Evolutionary conservation across 2,329 filamentous ascomycete genomes (phyloP), one percentile per base, ranked within the genome.

Genomic region (Fusarium poae): DNA sequence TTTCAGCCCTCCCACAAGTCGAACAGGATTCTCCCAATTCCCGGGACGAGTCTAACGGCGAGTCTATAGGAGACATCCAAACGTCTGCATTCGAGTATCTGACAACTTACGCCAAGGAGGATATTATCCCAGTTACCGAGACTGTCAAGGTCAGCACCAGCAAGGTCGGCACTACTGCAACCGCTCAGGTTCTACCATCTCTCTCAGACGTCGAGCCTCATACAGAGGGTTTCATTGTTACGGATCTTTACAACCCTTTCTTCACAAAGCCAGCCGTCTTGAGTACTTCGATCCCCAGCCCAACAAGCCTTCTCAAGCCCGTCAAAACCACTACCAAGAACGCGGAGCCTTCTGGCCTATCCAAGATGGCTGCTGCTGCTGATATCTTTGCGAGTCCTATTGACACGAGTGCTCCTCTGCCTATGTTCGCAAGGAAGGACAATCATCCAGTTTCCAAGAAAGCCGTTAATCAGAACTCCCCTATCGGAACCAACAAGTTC

Each of bases 401-500:
- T 51, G 83, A 82, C 20, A 86, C 83, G 3, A 81, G 79, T 62
- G 77, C 84, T 13, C 87, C 88, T 5, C 83, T 85, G 1, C 73
- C 81, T 0, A 77, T 79, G 30, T 84, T 91, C 49, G 54, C 74
- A 11, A 77, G 79, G 40, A 82, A 82, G 29, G 71, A 80, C 21
- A 86, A 90, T 67, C 89, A 91, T 67, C 89, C 89, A 0, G 86
- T 87, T 27, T 79, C 84, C 40, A 83, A 86, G 16, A 76, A 82
- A 23, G 87, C 86, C 8, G 82, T 91, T 37, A 81, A 39, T 3
- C 48, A 50, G 23, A 50, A 91, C 39, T 76, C 72, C 0, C 88
- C 90, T 5, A 80, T 92, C 45, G 83, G 88, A 50, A 95, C 92
- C 25, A 95, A 94, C 82, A 94, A 92, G 74, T 94, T 94, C 77